These are phyloP conservation scores for Lanzia echinophila DNA, from an alignment of 2,329 filamentous ascomycete species.

Conservation along the genomic window DNA sequence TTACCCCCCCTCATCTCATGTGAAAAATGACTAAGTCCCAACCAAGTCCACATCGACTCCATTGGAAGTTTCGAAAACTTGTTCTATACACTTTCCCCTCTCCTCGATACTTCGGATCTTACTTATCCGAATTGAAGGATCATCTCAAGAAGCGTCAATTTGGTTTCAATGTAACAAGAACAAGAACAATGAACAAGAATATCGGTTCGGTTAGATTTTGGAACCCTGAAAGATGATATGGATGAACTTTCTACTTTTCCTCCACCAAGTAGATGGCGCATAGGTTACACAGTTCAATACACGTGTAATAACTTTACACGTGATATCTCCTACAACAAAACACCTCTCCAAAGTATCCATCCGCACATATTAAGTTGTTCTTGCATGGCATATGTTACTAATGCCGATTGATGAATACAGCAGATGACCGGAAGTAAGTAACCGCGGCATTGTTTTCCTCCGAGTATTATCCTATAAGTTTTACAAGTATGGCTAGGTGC, in stretches of 20 bases:
- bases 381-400: background rate
- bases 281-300: too few species aligned
- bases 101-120: background rate
- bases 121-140: background rate
- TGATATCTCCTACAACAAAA: too few species aligned
- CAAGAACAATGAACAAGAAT: background rate
- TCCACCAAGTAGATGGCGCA: too few species aligned
- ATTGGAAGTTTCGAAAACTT: slow-evolving; percentile 9
- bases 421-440: slow-evolving; percentile 3
- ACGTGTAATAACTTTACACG: too few species aligned
- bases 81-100: background rate
- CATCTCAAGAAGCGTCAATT: background rate
- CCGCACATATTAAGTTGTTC: background rate
- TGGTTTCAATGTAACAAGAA: background rate
- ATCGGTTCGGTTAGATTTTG: too few species aligned
- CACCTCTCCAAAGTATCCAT: too few species aligned
- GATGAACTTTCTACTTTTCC: too few species aligned
- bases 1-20: too few species aligned
- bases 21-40: too few species aligned
- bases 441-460: background rate
- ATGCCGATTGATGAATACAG: background rate
- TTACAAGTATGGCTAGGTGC: slow-evolving; percentile 8
- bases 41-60: too few species aligned
- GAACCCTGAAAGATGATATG: too few species aligned
- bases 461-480: slow-evolving; percentile 7